Percentiles rank a stretch among this genome's conserved stretches.
Evolutionary conservation across 2,329 filamentous ascomycete species (phyloP).

Genomic region (Chaetomiaceae sp.): DNA sequence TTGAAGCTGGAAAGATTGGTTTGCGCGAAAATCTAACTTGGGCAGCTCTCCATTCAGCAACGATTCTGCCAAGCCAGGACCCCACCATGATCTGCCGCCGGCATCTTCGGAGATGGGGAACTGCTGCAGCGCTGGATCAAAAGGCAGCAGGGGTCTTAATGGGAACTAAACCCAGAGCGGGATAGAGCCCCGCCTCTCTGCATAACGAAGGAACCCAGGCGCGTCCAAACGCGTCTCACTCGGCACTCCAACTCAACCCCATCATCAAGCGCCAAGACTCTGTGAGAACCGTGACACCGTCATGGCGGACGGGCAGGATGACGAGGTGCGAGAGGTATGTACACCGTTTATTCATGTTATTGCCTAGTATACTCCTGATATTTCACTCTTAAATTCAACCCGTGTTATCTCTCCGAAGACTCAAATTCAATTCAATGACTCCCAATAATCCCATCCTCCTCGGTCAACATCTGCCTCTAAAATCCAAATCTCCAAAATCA

Average conservation of each 20-base stretch:
- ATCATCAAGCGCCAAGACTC: conserved; percentile 16
- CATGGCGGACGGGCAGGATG: conserved; percentile 26
- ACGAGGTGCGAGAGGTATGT: conserved; percentile 28
- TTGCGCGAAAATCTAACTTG: not conserved
- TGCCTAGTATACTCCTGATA: too few relatives aligned
- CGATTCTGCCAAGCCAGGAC: not conserved
- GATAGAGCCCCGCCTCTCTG: not conserved
- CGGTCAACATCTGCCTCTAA: not conserved
- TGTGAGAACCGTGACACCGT: conserved; percentile 6
- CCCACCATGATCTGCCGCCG: not conserved
- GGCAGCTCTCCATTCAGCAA: not conserved
- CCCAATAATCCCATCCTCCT: too few relatives aligned
- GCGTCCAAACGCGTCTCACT: conserved; percentile 14
- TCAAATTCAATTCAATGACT: too few relatives aligned
- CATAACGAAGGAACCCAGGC: conserved; percentile 8
- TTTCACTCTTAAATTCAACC: too few relatives aligned
- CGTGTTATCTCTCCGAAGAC: too few relatives aligned
- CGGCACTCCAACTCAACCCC: not conserved
- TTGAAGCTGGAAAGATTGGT: not conserved
- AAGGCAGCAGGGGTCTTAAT: not conserved
- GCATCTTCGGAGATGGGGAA: not conserved
- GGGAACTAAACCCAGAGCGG: not conserved
- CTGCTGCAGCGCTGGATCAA: not conserved
- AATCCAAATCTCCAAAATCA: too few relatives aligned
- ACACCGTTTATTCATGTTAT: not conserved